Percentiles rank a stretch among this genome's conserved stretches.
Evolutionary conservation across 176 grass and related monocot species (phyloP).

Genomic region (Olyra latifolia): DNA sequence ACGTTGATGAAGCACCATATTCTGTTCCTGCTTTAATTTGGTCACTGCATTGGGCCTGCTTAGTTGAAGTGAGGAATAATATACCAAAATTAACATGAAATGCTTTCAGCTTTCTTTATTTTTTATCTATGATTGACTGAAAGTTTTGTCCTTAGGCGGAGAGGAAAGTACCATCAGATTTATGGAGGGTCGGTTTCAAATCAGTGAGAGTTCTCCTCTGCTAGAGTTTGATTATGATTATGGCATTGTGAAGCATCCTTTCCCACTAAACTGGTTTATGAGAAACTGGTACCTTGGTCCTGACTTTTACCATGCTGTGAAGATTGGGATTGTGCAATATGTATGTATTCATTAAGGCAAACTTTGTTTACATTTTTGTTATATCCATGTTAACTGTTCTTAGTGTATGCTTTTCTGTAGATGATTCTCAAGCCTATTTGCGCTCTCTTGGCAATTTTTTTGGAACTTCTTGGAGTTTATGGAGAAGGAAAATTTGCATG

Average conservation of each 20-base stretch:
- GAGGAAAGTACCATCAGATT: slow-evolving; percentile 94
- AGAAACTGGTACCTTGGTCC: slow-evolving; percentile 89
- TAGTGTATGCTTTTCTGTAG: slow-evolving; percentile 46
- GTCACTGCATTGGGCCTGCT: neutral
- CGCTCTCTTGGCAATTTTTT: slow-evolving; percentile 81
- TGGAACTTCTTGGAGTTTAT: slow-evolving; percentile 86
- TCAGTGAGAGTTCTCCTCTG: slow-evolving; percentile 68
- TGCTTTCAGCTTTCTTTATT: slow-evolving; percentile 15
- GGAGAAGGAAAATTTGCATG: slow-evolving; percentile 96
- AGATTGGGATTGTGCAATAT: slow-evolving; percentile 99
- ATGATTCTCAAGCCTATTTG: slow-evolving; percentile 99
- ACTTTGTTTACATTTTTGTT: slow-evolving; percentile 15
- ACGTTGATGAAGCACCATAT: slow-evolving; percentile 11
- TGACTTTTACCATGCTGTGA: slow-evolving; percentile 93
- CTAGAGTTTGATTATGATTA: slow-evolving; percentile 82
- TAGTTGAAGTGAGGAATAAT: slow-evolving; percentile 18
- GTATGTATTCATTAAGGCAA: slow-evolving; percentile 48
- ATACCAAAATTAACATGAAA: neutral
- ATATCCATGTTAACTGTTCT: neutral
- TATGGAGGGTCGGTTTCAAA: slow-evolving; percentile 72
- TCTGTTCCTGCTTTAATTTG: slow-evolving; percentile 17
- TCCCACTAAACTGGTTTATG: slow-evolving; percentile 95
- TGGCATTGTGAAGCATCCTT: slow-evolving; percentile 95
- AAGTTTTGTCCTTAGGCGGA: slow-evolving; percentile 50
- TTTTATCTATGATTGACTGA: slow-evolving; percentile 3